Conservation (phyloP, 2,329 filamentous ascomycete genomes). For the Aspergillus persii region DNA sequence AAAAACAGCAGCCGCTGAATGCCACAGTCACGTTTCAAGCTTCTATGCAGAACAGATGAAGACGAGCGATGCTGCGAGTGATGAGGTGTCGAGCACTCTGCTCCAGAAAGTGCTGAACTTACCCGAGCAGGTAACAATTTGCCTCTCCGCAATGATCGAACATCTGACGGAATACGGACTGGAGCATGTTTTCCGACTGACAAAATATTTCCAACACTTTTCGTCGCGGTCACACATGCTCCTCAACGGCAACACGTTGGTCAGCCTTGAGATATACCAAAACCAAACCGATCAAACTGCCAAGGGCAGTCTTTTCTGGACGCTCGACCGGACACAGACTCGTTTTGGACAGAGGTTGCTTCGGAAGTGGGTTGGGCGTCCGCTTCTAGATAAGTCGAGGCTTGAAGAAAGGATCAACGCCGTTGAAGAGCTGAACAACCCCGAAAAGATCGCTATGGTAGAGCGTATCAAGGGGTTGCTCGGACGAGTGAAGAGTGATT, state of each 20-base stretch:
- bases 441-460: slow-evolving; percentile 63
- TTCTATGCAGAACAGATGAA: slow-evolving; percentile 91
- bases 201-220: slow-evolving; percentile 96
- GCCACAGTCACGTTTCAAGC: slow-evolving; percentile 82
- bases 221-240: slow-evolving; percentile 94
- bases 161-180: slow-evolving; percentile 89
- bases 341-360: slow-evolving; percentile 84
- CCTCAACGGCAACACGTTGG: slow-evolving; percentile 89
- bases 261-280: slow-evolving; percentile 90
- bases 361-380: slow-evolving; percentile 91
- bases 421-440: slow-evolving; percentile 78
- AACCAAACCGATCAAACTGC: slow-evolving; percentile 85
- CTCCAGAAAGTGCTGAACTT: slow-evolving; percentile 84
- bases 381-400: slow-evolving; percentile 70
- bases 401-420: slow-evolving; percentile 79
- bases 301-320: slow-evolving; percentile 93
- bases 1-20: slow-evolving; percentile 79
- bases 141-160: slow-evolving; percentile 92
- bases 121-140: slow-evolving; percentile 82
- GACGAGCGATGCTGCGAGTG: slow-evolving; percentile 50
- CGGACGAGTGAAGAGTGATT: slow-evolving; percentile 69
- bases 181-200: slow-evolving; percentile 92
- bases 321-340: slow-evolving; percentile 86
- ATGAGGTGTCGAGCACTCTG: slow-evolving; percentile 61
- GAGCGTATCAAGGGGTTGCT: slow-evolving; percentile 74